Evolutionary conservation across 805 yeast genomes (phyloP).

Genomic region (Metschnikowia sp.): DNA sequence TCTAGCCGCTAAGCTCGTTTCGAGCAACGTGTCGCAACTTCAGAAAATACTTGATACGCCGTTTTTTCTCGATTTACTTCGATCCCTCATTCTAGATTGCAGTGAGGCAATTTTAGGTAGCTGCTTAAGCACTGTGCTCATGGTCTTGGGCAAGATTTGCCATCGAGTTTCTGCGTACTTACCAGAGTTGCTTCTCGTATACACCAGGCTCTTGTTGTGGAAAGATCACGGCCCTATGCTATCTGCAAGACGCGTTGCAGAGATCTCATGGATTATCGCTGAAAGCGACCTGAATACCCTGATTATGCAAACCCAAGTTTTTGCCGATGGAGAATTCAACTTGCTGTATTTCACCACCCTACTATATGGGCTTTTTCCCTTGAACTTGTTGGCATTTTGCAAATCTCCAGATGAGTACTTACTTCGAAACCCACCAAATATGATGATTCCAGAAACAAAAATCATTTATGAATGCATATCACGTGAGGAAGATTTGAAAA

Average conservation of each 20-base stretch:
- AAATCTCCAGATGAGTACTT: slow-evolving; percentile 39
- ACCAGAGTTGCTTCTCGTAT: slow-evolving; percentile 43
- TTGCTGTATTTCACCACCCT: slow-evolving; percentile 41
- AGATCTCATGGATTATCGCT: slow-evolving; percentile 20
- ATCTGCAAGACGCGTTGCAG: background rate
- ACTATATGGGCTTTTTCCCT: slow-evolving; percentile 58
- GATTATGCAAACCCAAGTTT: slow-evolving; percentile 10
- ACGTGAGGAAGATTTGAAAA: background rate
- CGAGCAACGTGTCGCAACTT: slow-evolving; percentile 25
- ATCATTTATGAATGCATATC: background rate
- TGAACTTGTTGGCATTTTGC: slow-evolving; percentile 42
- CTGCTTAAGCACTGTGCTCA: slow-evolving; percentile 27
- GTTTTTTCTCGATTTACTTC: slow-evolving; percentile 35
- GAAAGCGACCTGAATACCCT: slow-evolving; percentile 11
- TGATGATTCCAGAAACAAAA: slow-evolving; percentile 15
- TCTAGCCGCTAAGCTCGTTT: slow-evolving; percentile 33
- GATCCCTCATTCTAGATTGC: slow-evolving; percentile 40
- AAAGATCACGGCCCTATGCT: slow-evolving; percentile 3
- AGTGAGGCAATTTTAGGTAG: slow-evolving; percentile 39
- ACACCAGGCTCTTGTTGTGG: slow-evolving; percentile 33
- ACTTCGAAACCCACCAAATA: slow-evolving; percentile 18
- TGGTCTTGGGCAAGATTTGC: slow-evolving; percentile 44
- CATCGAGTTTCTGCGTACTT: slow-evolving; percentile 29
- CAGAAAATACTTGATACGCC: slow-evolving; percentile 31
- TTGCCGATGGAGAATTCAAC: slow-evolving; percentile 23